A percentile compares a stretch with the other conserved stretches of the same genome.
Conservation (phyloP, 2,329 filamentous ascomycete genomes). For the Colletotrichum sojae region DNA sequence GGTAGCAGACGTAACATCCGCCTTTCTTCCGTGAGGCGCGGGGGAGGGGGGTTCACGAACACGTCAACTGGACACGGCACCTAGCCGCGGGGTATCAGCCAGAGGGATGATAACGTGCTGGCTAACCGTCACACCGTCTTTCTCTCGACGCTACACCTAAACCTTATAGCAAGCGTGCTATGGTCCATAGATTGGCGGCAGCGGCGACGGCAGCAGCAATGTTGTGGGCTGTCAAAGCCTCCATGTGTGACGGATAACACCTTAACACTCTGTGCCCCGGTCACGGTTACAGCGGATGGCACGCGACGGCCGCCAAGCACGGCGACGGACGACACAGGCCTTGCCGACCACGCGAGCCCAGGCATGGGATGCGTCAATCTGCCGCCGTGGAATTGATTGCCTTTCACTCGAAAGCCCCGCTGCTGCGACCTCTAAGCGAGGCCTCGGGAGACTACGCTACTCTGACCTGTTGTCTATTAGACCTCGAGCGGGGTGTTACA, state of each 20-base stretch:
- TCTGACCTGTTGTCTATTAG: not conserved
- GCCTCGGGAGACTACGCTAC: conserved; percentile 9
- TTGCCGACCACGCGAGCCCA: conserved; percentile 23
- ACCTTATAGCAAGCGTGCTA: conserved; percentile 12
- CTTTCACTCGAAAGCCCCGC: conserved; percentile 10
- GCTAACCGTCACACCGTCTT: conserved; percentile 24
- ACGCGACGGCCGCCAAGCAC: conserved; percentile 8
- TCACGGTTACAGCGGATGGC: conserved; percentile 28
- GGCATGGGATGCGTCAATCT: conserved; percentile 31
- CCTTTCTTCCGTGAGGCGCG: not conserved
- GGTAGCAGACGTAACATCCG: conserved; percentile 28
- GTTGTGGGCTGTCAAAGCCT: not conserved
- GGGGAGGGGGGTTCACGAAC: not conserved
- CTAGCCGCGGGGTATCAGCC: conserved; percentile 23
- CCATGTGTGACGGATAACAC: not conserved
- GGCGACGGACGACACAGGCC: not conserved
- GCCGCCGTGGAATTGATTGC: conserved; percentile 21
- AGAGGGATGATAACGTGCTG: conserved; percentile 7
- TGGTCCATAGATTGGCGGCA: conserved; percentile 1
- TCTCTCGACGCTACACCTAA: not conserved
- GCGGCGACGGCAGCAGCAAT: conserved; percentile 5
- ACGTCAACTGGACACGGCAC: not conserved
- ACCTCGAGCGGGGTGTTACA: conserved; percentile 2
- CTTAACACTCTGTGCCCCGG: not conserved
- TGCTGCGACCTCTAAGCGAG: conserved; percentile 4